Evolutionary conservation across 1,284 basidiomycete species (phyloP).

Genomic region (Vanrija pseudolonga): DNA sequence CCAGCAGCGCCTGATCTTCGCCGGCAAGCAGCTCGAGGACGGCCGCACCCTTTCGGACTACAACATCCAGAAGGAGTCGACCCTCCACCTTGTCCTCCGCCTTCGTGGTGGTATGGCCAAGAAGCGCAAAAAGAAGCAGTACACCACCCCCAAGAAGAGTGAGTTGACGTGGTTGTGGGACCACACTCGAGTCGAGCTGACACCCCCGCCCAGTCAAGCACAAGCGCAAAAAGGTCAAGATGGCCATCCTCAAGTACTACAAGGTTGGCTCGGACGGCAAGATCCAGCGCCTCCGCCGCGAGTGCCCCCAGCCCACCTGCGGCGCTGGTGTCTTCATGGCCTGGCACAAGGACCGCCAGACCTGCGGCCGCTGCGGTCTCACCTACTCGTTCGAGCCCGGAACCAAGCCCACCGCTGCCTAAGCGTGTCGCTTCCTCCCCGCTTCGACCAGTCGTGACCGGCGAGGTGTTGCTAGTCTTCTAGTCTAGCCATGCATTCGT

Average conservation of each 20-base stretch:
- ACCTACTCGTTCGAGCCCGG: slow-evolving; percentile 73
- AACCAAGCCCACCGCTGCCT: slow-evolving; percentile 48
- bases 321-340: slow-evolving; percentile 97
- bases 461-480: slow-evolving; percentile 6
- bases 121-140: slow-evolving; percentile 96
- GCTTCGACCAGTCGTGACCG: too few species aligned
- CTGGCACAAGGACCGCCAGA: slow-evolving; percentile 91
- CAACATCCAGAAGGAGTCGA: slow-evolving; percentile 95
- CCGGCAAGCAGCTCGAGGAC: slow-evolving; percentile 96
- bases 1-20: slow-evolving; percentile 97
- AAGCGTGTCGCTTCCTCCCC: slow-evolving; percentile 9
- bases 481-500: not conserved
- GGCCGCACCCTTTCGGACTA: slow-evolving; percentile 86
- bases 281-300: slow-evolving; percentile 97
- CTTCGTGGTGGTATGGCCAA: slow-evolving; percentile 74
- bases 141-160: slow-evolving; percentile 94
- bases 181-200: not conserved
- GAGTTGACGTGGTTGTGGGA: not conserved
- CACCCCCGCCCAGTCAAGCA: slow-evolving; percentile 66
- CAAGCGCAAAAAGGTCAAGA: slow-evolving; percentile 98
- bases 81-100: slow-evolving; percentile 91
- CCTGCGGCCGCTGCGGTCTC: slow-evolving; percentile 87
- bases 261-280: slow-evolving; percentile 97
- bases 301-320: slow-evolving; percentile 72
- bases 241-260: slow-evolving; percentile 98